These are phyloP conservation scores for Hymenoscyphus infarciens DNA, from an alignment of 2,329 filamentous ascomycete species.

Conservation along the genomic window DNA sequence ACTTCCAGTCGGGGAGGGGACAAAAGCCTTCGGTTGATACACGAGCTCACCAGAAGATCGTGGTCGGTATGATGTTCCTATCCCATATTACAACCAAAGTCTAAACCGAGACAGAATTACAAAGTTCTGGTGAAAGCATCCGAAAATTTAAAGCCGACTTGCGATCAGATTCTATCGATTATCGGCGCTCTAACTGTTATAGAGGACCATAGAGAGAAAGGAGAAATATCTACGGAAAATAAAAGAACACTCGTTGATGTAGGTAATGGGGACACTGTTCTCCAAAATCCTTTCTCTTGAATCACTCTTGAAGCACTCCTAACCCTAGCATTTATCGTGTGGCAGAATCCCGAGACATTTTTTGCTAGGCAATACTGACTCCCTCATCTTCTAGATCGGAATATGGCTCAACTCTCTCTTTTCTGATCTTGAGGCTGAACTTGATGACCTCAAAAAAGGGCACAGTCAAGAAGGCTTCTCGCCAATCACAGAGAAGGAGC, in stretches of 20 bases:
- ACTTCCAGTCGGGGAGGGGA: conserved; percentile 5
- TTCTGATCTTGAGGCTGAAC: conserved; percentile 11
- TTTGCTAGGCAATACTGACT: too few species aligned
- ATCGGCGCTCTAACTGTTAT: conserved; percentile 14
- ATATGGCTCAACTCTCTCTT: conserved; percentile 12
- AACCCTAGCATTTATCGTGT: too few species aligned
- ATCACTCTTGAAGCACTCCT: too few species aligned
- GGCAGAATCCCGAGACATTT: too few species aligned
- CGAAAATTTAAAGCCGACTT: conserved; percentile 11
- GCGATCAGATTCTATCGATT: conserved; percentile 16
- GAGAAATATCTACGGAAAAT: conserved; percentile 9
- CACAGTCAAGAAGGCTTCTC: conserved; percentile 10
- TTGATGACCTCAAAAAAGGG: conserved; percentile 11
- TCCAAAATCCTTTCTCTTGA: too few species aligned
- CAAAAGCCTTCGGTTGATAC: conserved; percentile 6
- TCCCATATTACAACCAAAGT: neutral
- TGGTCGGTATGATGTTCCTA: conserved; percentile 8
- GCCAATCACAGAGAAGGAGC: conserved; percentile 8
- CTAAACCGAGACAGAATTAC: conserved; percentile 13
- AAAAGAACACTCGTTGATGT: conserved; percentile 10
- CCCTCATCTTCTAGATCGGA: neutral
- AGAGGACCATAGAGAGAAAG: conserved; percentile 13
- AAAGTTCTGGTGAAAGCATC: conserved; percentile 14
- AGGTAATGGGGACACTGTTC: too few species aligned
- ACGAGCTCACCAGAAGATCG: conserved; percentile 12